These are phyloP conservation scores for Darksidea phi DNA, from an alignment of 495 filamentous ascomycete species.

Conservation along the genomic window DNA sequence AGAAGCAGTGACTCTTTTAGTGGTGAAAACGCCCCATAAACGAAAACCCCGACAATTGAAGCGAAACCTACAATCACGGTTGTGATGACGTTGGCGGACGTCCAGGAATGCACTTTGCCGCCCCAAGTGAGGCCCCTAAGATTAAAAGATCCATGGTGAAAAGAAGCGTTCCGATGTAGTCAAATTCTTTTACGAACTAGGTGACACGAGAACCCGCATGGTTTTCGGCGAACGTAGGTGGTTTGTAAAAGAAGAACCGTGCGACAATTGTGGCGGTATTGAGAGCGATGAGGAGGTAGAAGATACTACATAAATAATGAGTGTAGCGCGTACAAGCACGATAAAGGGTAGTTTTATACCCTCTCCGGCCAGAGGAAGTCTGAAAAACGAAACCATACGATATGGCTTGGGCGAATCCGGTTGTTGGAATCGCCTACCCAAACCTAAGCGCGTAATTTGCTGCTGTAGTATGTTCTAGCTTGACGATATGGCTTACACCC, in stretches of 20 bases:
- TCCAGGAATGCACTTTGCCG: conserved; percentile 47
- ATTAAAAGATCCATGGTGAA: conserved; percentile 39
- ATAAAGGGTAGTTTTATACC: background rate
- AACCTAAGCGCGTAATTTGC: conserved; percentile 14
- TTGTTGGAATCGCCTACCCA: conserved; percentile 28
- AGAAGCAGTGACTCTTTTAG: conserved; percentile 34
- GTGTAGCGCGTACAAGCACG: background rate
- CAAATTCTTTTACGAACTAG: conserved; percentile 40
- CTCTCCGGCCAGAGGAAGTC: conserved; percentile 31
- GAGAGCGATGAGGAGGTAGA: conserved; percentile 41
- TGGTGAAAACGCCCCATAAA: conserved; percentile 41
- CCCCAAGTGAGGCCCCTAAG: conserved; percentile 48
- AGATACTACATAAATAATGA: conserved; percentile 22
- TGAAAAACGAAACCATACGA: conserved; percentile 35
- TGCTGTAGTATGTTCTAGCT: background rate
- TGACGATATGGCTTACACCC: conserved; percentile 12
- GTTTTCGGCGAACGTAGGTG: conserved; percentile 39
- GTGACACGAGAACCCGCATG: conserved; percentile 32
- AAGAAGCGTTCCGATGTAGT: conserved; percentile 40
- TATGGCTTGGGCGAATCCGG: conserved; percentile 31
- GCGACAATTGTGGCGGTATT: conserved; percentile 34
- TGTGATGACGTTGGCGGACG: conserved; percentile 44
- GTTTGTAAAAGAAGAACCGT: conserved; percentile 40
- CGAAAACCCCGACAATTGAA: conserved; percentile 41
- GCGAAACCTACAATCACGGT: conserved; percentile 46